A percentile compares a stretch with the other conserved stretches of the same genome.
Conservation (phyloP, 495 filamentous ascomycete species). For the Xylaria scruposa region DNA sequence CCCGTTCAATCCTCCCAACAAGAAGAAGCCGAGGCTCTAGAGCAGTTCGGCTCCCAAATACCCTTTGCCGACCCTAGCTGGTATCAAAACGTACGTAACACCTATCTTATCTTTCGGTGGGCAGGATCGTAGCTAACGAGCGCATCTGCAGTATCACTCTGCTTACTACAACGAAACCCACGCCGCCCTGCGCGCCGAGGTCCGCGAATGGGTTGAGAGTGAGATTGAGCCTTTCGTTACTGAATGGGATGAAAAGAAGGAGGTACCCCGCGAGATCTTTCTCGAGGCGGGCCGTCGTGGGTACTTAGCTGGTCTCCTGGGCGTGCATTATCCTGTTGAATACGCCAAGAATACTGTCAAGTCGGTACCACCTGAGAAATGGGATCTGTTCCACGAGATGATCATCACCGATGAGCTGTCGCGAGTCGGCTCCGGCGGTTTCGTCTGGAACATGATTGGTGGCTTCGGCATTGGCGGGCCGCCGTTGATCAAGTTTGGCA, state of each 20-base stretch:
- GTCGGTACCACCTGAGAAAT: conserved; percentile 83
- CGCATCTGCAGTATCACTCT: conserved; percentile 81
- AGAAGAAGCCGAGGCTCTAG: conserved; percentile 72
- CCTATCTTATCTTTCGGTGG: background rate
- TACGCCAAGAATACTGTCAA: conserved; percentile 72
- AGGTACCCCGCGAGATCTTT: conserved; percentile 86
- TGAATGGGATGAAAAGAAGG: conserved; percentile 96
- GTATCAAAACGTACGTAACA: conserved; percentile 82
- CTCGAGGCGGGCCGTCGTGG: conserved; percentile 93
- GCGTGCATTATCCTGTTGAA: conserved; percentile 78
- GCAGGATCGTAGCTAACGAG: background rate
- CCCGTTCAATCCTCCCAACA: conserved; percentile 48
- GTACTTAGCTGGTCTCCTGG: conserved; percentile 89
- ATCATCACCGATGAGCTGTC: conserved; percentile 92
- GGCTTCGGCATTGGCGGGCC: conserved; percentile 94
- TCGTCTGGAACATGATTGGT: conserved; percentile 98
- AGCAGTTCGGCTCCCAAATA: conserved; percentile 84
- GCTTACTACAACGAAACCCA: conserved; percentile 95
- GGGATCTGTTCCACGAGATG: conserved; percentile 98
- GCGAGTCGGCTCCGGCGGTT: conserved; percentile 84
- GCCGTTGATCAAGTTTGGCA: conserved; percentile 90
- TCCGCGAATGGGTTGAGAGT: conserved; percentile 87
- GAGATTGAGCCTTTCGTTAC: conserved; percentile 91
- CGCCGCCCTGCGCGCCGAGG: conserved; percentile 84
- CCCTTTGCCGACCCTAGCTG: conserved; percentile 92